phyloP scores from a whole-genome alignment of 2,329 filamentous ascomycete genomes.

The Xylaria hypoxylon region DNA sequence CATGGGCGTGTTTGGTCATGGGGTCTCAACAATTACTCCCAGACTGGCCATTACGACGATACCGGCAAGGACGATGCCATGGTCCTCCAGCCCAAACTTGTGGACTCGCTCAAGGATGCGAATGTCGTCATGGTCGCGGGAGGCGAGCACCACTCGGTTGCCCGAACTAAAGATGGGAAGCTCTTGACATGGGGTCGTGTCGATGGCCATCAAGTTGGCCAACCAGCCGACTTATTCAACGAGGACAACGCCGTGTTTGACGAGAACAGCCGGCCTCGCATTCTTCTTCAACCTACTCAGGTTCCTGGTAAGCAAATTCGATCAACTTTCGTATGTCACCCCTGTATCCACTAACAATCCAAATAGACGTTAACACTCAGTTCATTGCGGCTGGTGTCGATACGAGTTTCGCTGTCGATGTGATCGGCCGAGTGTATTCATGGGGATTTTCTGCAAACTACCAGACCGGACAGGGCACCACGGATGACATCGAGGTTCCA shows the following conservation, averaged over 20 bases:
- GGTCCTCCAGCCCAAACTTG: slow-evolving; percentile 76
- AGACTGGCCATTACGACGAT: slow-evolving; percentile 72
- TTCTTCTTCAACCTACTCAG: slow-evolving; percentile 73
- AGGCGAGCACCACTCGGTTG: slow-evolving; percentile 74
- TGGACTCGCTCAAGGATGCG: slow-evolving; percentile 72
- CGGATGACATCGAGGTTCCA: slow-evolving; percentile 82
- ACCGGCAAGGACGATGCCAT: slow-evolving; percentile 77
- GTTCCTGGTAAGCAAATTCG: slow-evolving; percentile 62
- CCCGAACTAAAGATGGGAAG: slow-evolving; percentile 56
- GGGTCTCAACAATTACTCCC: slow-evolving; percentile 79
- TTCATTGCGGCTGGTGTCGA: slow-evolving; percentile 75
- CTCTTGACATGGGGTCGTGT: slow-evolving; percentile 61
- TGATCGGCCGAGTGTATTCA: slow-evolving; percentile 76
- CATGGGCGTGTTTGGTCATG: slow-evolving; percentile 75
- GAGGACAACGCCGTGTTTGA: slow-evolving; percentile 73
- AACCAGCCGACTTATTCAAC: slow-evolving; percentile 66
- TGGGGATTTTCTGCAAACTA: slow-evolving; percentile 87
- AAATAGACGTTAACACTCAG: slow-evolving; percentile 61
- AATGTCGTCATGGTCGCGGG: slow-evolving; percentile 77
- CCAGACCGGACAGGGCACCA: slow-evolving; percentile 80
- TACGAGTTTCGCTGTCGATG: slow-evolving; percentile 77
- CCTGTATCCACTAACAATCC: slow-evolving; percentile 35
- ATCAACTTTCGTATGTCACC: not conserved
- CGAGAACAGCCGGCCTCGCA: slow-evolving; percentile 73
- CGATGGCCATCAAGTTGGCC: slow-evolving; percentile 64